Percentiles rank a stretch among this genome's conserved stretches.
phyloP scores from a whole-genome alignment of 2,329 filamentous ascomycete genomes.

The Xenoacremonium recifei region DNA sequence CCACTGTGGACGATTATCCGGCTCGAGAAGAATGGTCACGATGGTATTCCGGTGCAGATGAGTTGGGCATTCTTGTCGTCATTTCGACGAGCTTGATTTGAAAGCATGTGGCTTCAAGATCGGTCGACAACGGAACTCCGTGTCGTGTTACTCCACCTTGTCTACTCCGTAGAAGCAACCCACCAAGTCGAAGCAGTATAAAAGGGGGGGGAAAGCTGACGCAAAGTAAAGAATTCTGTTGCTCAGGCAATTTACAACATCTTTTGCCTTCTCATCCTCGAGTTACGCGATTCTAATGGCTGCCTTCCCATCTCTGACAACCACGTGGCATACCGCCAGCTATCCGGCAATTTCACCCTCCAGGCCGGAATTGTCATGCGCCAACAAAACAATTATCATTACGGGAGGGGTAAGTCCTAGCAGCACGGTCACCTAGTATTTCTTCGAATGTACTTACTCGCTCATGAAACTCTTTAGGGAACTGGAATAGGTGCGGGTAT shows the following conservation, averaged over 20 bases:
- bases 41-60: conserved; percentile 4
- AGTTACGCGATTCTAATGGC: no score
- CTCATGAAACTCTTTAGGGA: conserved; percentile 23
- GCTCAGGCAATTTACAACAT: no score
- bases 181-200: neutral
- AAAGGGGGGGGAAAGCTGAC: no score
- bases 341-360: conserved; percentile 1
- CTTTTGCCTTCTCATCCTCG: no score
- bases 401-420: conserved; percentile 6
- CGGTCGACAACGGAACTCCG: neutral
- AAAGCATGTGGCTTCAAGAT: neutral
- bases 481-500: conserved; percentile 49
- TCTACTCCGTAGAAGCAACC: no score
- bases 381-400: conserved; percentile 4
- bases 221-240: no score
- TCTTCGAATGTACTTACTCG: neutral
- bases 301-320: conserved; percentile 2
- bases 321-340: conserved; percentile 8
- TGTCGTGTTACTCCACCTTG: neutral
- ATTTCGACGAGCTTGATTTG: conserved; percentile 4
- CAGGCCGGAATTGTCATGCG: neutral
- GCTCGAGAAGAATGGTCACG: conserved; percentile 2
- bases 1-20: neutral
- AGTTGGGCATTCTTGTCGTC: conserved; percentile 4
- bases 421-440: no score